Evolutionary conservation across 805 yeast genomes (phyloP), one percentile per base, ranked within the genome.

Genomic region (Zygoascus tannicola): DNA sequence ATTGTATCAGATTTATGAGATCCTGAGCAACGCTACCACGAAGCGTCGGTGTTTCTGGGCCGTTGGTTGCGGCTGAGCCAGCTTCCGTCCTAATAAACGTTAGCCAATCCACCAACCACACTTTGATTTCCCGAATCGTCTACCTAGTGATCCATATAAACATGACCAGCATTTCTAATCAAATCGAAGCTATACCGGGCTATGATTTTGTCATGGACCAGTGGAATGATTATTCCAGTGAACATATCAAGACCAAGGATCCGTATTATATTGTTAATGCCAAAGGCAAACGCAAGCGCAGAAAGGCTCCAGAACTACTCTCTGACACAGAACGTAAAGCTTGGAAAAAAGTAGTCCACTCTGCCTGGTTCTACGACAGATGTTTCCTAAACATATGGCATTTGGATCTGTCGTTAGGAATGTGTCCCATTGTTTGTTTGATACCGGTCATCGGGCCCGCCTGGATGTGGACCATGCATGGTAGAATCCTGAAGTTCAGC

Each of bases 281-380:
- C 78, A 67, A 72, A 55, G 76, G 94, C 3, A 67, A 70, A 44
- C 59, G 77, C 10, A 71, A 71, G 40, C 71, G 77, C 47, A 69
- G 86, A 28, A 72, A 73, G 48, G 69, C 85, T 12, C 84, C 88
- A 1, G 71, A 69, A 2, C 71, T 71, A 18, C 71, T 78, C 18
- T 66, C 78, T 2, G 73, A 74, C 41, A 66, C 69, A 32, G 92
- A 86, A 50, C 74, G 71, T 38, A 73, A 74, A 53, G 65, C 71
- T 5, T 90, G 92, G 94, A 82, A 80, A 57, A 64, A 60, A 21
- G 66, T 87, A n/a, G 88, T 81, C 56, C 70, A 66, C 41, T 72
- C 76, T 48, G 97, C 97, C 0, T 88, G 96, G 96, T 56, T 73
- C 14, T 87, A 90, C 57, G 97, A 90, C 59, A 73, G 74, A 51